Conservation (phyloP, 2,329 filamentous ascomycete species). For the Calonectria fujianensis region DNA sequence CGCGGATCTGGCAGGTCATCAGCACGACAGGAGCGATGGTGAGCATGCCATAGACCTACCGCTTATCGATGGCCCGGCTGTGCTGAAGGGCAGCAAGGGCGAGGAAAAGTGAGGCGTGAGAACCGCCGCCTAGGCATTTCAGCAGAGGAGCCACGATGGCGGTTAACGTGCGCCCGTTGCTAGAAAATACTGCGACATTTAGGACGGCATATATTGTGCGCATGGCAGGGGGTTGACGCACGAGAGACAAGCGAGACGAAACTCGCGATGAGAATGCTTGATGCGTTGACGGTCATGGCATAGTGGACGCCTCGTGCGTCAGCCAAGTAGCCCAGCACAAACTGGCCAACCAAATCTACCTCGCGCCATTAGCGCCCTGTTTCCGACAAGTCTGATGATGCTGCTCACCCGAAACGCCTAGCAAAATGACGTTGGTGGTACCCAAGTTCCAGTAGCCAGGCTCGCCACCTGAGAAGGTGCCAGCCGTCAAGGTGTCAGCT, state of each 20-base stretch:
- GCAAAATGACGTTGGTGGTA: background rate
- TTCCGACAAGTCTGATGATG: background rate
- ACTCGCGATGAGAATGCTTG: background rate
- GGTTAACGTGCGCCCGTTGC: background rate
- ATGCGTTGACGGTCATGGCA: background rate
- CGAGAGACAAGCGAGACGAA: background rate
- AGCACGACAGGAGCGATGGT: background rate
- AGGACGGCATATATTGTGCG: background rate
- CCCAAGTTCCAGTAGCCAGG: background rate
- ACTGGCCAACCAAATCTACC: background rate
- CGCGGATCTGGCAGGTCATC: background rate
- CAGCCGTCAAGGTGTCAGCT: background rate
- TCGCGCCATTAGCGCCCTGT: background rate
- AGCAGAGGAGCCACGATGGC: background rate
- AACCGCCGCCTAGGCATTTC: background rate
- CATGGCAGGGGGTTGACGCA: background rate
- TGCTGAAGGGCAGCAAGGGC: background rate
- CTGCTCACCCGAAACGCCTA: background rate
- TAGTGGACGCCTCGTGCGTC: background rate
- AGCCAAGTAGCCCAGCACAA: background rate
- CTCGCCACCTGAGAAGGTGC: background rate
- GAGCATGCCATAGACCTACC: background rate
- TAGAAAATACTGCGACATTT: background rate
- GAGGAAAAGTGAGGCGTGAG: background rate
- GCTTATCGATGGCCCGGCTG: background rate